Base-by-base conservation (phyloP, 2,329 filamentous ascomycete genomes). In the Calonectria honghensis region DNA sequence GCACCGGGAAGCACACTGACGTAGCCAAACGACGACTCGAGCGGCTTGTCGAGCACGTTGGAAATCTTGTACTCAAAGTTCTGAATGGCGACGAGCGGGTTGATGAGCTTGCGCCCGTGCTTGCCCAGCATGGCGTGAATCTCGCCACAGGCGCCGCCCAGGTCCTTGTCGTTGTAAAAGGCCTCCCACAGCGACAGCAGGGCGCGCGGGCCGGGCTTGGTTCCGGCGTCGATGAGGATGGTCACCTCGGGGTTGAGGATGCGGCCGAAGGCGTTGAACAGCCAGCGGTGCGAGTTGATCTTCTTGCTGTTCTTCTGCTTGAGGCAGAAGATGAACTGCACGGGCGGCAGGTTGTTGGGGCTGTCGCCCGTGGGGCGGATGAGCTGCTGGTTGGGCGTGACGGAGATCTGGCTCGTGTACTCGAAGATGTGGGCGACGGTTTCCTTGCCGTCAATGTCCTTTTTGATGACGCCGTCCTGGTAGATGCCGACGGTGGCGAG, bases 271-370 rank as follows among this genome's bases (percentile, higher is more conserved):
- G 78, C 78, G 16, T 80, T 80, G n/a, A 80, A 80, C 4, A 80
- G 54, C 78, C 78, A 80, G 52, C 78, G 78, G 75, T 80, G 78
- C 70, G 78, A 80, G n/a, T 80, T 80, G 41, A 80, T 80, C 78
- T 80, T 80, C 68, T 80, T 80, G 70, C 78, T 80, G 63, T 80
- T 80, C 72, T 80, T 80, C 48, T 80, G 78, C 76, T 80, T 80
- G 48, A 80, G 77, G 70, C 78, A 80, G 59, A 80, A 80, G 51
- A 80, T 80, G 29, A 80, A 80, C 41, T 80, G 78, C 32, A 79
- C 78, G 10, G 78, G 78, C 0, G 78, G 78, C 1, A 80, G 72
- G 39, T 80, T 80, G 31, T 76, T 77, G 14, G 73, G 50, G 13
- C 73, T 67, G 37, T 80, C 79, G 50, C 76, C 73, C 35, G 71